Conservation (phyloP, 2,329 filamentous ascomycete genomes). For the Ramularia endophylla region DNA sequence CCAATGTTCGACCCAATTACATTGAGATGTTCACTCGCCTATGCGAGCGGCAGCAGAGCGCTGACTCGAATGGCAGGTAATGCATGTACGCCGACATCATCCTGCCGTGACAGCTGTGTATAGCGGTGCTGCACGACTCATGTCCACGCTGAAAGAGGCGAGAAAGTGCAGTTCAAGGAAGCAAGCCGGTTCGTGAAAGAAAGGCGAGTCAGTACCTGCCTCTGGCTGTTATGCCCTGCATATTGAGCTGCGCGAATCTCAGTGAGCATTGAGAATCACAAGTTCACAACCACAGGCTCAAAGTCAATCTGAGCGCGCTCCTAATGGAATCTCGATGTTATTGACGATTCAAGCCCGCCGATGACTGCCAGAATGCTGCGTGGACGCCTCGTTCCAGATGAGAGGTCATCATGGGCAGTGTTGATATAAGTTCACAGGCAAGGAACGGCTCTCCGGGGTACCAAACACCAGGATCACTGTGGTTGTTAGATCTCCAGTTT, state of each 20-base stretch:
- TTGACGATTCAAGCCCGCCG: neutral
- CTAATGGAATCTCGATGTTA: neutral
- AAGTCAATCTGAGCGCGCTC: neutral
- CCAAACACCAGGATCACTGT: too few species aligned
- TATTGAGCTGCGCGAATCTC: neutral
- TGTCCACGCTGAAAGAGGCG: too few species aligned
- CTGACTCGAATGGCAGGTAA: neutral
- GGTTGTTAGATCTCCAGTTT: too few species aligned
- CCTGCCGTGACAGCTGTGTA: neutral
- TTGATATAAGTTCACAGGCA: too few species aligned
- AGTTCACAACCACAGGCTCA: neutral
- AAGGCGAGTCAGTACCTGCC: neutral
- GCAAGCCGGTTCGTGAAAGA: too few species aligned
- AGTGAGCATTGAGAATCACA: neutral
- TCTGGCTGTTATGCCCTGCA: neutral
- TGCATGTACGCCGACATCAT: slow-evolving; percentile 1
- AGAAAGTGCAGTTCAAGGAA: too few species aligned
- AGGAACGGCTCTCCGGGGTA: too few species aligned
- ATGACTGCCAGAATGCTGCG: too few species aligned
- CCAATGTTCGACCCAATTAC: too few species aligned
- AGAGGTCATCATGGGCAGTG: too few species aligned
- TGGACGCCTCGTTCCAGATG: too few species aligned
- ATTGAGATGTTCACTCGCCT: too few species aligned
- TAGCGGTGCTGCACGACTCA: neutral
- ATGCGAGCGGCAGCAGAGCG: neutral